These are phyloP conservation scores for Verticillium alfalfae DNA, from an alignment of 2,329 filamentous ascomycete genomes.

Conservation along the genomic window DNA sequence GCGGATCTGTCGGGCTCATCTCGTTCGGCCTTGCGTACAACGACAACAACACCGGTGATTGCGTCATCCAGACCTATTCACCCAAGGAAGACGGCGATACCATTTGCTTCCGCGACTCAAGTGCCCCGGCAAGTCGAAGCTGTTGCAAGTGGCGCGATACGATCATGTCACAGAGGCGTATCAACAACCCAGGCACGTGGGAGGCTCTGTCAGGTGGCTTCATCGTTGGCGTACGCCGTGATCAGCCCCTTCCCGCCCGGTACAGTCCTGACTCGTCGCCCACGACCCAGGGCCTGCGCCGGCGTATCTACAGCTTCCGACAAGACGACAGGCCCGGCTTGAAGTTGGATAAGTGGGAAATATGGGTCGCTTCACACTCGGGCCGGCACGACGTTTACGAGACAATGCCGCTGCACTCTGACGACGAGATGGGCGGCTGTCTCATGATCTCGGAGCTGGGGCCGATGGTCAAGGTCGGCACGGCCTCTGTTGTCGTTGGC, in stretches of 20 bases:
- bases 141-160: constrained; percentile 48
- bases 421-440: constrained; percentile 37
- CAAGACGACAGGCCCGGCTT: constrained; percentile 19
- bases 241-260: constrained; percentile 18
- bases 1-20: constrained; percentile 49
- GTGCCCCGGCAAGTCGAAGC: constrained; percentile 29
- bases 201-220: constrained; percentile 54
- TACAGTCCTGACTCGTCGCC: constrained; percentile 12
- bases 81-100: constrained; percentile 45
- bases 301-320: constrained; percentile 15
- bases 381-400: constrained; percentile 39
- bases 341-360: constrained; percentile 41
- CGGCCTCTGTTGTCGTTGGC: constrained; percentile 60
- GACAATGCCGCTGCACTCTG: constrained; percentile 35
- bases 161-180: constrained; percentile 42
- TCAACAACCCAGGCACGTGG: constrained; percentile 63
- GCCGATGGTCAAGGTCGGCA: constrained; percentile 58
- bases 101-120: constrained; percentile 50
- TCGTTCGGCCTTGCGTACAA: constrained; percentile 62
- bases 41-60: constrained; percentile 52
- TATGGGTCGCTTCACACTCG: constrained; percentile 46
- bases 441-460: constrained; percentile 63
- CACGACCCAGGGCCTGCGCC: constrained; percentile 19
- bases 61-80: constrained; percentile 60
- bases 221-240: constrained; percentile 57